Evolutionary conservation across 2,329 filamentous ascomycete genomes (phyloP), one percentile per base, ranked within the genome.

Genomic region (Fusarium xyrophilum): DNA sequence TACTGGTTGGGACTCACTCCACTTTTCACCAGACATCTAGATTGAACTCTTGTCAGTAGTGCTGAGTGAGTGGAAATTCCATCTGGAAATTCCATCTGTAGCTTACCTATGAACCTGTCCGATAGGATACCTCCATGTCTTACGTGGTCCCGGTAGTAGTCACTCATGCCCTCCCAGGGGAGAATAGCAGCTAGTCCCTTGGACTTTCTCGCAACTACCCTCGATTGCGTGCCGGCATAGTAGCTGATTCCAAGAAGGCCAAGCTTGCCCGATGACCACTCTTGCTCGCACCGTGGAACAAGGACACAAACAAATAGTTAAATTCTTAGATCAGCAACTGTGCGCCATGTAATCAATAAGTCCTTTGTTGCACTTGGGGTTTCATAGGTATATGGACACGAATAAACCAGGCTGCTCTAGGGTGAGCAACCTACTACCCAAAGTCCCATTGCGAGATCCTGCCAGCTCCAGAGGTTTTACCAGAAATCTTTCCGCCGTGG

Each of bases 121-220:
- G 85, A 85, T 9, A 88, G 76, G 47, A 90, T 89, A 0, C 87
- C 88, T 7, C 87, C 88, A 65, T 89, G 87, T 1, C 86, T 82
- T 65, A 84, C 87, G 1, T 86, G 78, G 63, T 89, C 87, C 2
- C 84, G 76, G 73, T 85, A 86, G 67, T 83, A 84, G 55, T 86
- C 84, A 1, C 82, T 82, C 81, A 84, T 84, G 35, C 84, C 84
- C 74, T 86, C 84, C 83, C 70, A 71, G 3, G 83, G 83, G 1
- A 84, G 74, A 4, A 85, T 85, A 28, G 81, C 82, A 0, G 80
- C 76, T 2, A 85, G 69, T 0, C 82, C 82, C 63, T 79, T 82
- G 2, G 83, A 83, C 8, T 76, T 73, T 6, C 81, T 78, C 5
- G 82, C 82, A 0, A 82, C 83, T 0, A 84, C 82, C 1, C 81